phyloP scores from a whole-genome alignment of 2,329 filamentous ascomycete genomes.

The Byssochlamys sp. region DNA sequence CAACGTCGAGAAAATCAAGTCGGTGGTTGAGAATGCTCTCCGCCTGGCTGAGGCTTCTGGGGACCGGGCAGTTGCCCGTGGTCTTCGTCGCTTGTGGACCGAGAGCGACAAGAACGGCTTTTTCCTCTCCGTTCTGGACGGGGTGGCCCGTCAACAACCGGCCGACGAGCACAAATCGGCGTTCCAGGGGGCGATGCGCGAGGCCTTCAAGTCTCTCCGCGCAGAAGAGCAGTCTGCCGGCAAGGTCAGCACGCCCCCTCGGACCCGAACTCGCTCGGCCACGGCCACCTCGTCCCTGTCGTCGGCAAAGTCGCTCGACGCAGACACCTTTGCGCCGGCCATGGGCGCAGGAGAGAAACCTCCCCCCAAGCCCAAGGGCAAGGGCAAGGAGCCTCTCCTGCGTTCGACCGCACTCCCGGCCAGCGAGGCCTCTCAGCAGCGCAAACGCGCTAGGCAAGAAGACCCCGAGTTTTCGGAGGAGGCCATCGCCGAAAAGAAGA shows the following conservation, averaged over 20 bases:
- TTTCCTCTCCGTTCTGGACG: slow-evolving; percentile 20
- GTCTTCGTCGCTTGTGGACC: slow-evolving; percentile 20
- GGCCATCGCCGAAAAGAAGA: slow-evolving; percentile 17
- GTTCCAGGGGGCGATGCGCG: slow-evolving; percentile 23
- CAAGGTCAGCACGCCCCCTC: slow-evolving; percentile 1
- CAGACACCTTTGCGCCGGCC: slow-evolving; percentile 21
- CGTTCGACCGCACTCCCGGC: slow-evolving; percentile 12
- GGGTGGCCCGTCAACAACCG: slow-evolving; percentile 19
- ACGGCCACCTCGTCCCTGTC: slow-evolving; percentile 30
- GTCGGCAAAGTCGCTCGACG: slow-evolving; percentile 29
- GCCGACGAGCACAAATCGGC: slow-evolving; percentile 15
- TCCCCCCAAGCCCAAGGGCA: slow-evolving; percentile 10
- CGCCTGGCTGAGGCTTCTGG: slow-evolving; percentile 18
- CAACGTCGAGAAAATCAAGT: slow-evolving; percentile 19
- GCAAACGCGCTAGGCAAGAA: slow-evolving; percentile 19
- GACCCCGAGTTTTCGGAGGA: slow-evolving; percentile 21
- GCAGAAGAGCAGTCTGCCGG: slow-evolving; percentile 5
- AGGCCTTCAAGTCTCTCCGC: slow-evolving; percentile 15
- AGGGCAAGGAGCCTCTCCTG: slow-evolving; percentile 5
- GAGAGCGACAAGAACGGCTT: slow-evolving; percentile 22
- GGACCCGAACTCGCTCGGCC: slow-evolving; percentile 14
- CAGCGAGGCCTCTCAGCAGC: slow-evolving; percentile 16
- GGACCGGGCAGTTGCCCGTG: slow-evolving; percentile 19
- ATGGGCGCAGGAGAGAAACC: slow-evolving; percentile 9
- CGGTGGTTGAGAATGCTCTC: slow-evolving; percentile 19